phyloP scores from a whole-genome alignment of 805 yeast genomes.

The Candida krabiensis region DNA sequence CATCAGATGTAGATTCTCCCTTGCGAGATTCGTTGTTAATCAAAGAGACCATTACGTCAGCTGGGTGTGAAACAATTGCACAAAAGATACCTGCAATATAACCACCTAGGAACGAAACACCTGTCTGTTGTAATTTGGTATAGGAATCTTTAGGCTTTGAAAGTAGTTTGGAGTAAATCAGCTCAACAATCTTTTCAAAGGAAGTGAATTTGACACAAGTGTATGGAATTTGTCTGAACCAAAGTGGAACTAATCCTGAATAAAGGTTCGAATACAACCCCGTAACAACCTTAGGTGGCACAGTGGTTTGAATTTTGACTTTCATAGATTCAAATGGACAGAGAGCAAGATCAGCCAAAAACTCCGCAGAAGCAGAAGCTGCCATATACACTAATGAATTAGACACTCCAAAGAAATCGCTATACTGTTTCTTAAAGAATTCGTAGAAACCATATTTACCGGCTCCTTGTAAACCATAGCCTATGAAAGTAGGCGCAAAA shows the following conservation, averaged over 20 bases:
- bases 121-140: slow-evolving; percentile 78
- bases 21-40: slow-evolving; percentile 71
- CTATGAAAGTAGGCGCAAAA: slow-evolving; percentile 87
- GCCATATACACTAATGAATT: slow-evolving; percentile 74
- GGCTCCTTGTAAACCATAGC: slow-evolving; percentile 95
- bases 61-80: slow-evolving; percentile 96
- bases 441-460: slow-evolving; percentile 97
- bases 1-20: slow-evolving; percentile 64
- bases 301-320: slow-evolving; percentile 89
- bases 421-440: slow-evolving; percentile 78
- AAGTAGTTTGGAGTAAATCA: slow-evolving; percentile 62
- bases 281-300: slow-evolving; percentile 76
- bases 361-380: slow-evolving; percentile 93
- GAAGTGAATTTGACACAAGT: slow-evolving; percentile 97
- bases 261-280: slow-evolving; percentile 66
- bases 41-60: slow-evolving; percentile 98
- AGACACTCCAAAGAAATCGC: slow-evolving; percentile 64
- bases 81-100: slow-evolving; percentile 97
- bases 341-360: slow-evolving; percentile 82
- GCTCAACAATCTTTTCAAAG: slow-evolving; percentile 86
- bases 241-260: slow-evolving; percentile 87
- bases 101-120: slow-evolving; percentile 93
- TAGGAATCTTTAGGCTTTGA: slow-evolving; percentile 75
- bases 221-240: slow-evolving; percentile 98
- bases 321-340: slow-evolving; percentile 97